Evolutionary conservation across 2,329 filamentous ascomycete species (phyloP).

Genomic region (Arthrocladium fulminans): DNA sequence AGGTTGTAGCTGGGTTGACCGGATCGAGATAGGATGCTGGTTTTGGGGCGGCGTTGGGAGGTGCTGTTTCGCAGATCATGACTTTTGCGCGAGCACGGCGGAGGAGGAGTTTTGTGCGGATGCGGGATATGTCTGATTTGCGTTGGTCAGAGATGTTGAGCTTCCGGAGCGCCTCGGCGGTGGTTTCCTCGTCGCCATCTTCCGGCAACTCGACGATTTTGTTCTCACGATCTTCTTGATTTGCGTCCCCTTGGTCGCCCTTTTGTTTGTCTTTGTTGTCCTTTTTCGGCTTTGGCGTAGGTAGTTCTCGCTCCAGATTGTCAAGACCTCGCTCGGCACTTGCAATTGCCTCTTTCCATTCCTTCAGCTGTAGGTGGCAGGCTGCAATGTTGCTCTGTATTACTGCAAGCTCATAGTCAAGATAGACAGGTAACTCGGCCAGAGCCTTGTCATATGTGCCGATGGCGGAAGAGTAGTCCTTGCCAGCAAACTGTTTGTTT

Average conservation of each 20-base stretch:
- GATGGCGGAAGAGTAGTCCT: conserved; percentile 68
- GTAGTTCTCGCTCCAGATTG: conserved; percentile 55
- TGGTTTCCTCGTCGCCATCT: conserved; percentile 31
- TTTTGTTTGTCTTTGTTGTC: conserved; percentile 18
- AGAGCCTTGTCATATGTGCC: conserved; percentile 74
- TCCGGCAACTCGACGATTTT: conserved; percentile 45
- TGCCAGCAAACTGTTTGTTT: conserved; percentile 67
- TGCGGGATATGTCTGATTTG: conserved; percentile 59
- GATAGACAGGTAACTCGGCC: conserved; percentile 67
- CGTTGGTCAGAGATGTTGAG: conserved; percentile 39
- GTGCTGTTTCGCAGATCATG: conserved; percentile 44
- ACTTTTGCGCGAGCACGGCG: conserved; percentile 65
- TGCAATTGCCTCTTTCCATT: conserved; percentile 76
- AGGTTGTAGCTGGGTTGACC: neutral
- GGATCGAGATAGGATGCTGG: neutral
- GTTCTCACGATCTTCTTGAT: conserved; percentile 26
- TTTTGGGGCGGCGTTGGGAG: neutral
- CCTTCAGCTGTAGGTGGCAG: conserved; percentile 72
- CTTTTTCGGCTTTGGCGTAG: conserved; percentile 26
- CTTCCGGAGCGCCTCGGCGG: conserved; percentile 35
- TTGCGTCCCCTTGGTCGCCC: conserved; percentile 13
- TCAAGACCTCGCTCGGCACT: conserved; percentile 65
- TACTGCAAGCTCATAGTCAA: conserved; percentile 81
- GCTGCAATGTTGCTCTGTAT: conserved; percentile 82
- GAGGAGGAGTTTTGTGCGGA: conserved; percentile 74